Base-by-base conservation (phyloP, 306 rosid genomes). In the Cicer bijugum region DNA sequence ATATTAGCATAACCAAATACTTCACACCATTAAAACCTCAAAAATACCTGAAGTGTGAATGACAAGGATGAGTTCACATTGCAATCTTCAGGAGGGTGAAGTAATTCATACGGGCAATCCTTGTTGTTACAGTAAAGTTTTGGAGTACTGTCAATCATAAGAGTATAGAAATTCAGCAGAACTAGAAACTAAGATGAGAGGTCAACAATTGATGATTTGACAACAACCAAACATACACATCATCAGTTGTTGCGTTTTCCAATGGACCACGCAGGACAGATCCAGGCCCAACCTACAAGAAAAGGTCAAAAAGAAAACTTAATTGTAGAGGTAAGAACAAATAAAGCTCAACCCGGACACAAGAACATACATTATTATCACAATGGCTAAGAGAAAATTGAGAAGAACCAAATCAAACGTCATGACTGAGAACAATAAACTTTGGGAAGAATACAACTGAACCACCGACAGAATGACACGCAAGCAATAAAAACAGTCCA, bases 71-170 rank as follows among this genome's bases (percentile, higher is more conserved):
- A 81, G 79, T 95, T 95, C 82, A 95, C 97, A 73, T 91, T 95
- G 88, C 99, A 95, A 86, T 95, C 99, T 82, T 95, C 97, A 39
- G 99, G 99, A 38, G 99, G 99, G 71, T 85, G 89, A 72, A 91
- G 80, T 73, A 95, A 86, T 61, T 95, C 99, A 58, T 59, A 6
- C 6, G 99, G 97, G 79, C 99, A 95, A 72, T 82, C 81, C 78
- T 90, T 43, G 28, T 83, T 84, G 78, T 81, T 89, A 80, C 99
- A 95, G 65, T 87, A 86, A 42, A 95, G 90, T 85, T 79, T 90
- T 62, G 97, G 99, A 40, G 97, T 90, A 77, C 99, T 95, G 84
- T 46, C 70, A 76, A 68, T 76, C 70, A 84, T 35, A 69, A 15
- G 74, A 20, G 50, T 9, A 19, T 14, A 76, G n/a, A 78, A 61